phyloP scores from a whole-genome alignment of 129 eudicot species.

The Lactuca saligna region DNA sequence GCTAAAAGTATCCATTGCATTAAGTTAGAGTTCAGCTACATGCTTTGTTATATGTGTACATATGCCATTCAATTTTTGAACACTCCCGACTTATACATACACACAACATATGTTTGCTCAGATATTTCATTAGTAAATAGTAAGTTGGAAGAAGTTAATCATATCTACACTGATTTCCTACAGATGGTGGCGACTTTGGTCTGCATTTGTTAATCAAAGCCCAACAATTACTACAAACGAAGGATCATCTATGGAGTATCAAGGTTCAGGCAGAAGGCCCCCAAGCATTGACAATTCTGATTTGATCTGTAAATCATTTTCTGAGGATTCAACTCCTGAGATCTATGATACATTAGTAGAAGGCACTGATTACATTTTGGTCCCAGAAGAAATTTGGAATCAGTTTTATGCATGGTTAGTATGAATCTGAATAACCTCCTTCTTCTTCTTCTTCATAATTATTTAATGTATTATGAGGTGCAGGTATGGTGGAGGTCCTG shows the following conservation, averaged over 20 bases:
- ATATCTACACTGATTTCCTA: constrained; percentile 15
- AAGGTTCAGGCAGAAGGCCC: constrained; percentile 52
- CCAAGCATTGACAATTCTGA: constrained; percentile 70
- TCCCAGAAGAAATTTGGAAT: constrained; percentile 85
- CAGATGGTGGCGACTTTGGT: constrained; percentile 97
- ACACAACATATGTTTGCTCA: too few relatives aligned
- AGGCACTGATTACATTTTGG: constrained; percentile 85
- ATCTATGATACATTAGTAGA: constrained; percentile 80
- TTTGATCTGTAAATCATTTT: constrained; percentile 53
- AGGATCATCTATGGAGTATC: constrained; percentile 47
- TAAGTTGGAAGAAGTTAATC: constrained; percentile 6
- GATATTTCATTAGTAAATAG: not conserved
- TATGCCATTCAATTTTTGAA: not conserved
- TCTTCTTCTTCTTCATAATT: not conserved
- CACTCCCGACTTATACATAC: too few relatives aligned
- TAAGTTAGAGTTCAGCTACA: too few relatives aligned
- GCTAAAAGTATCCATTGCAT: too few relatives aligned
- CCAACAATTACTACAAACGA: constrained; percentile 42
- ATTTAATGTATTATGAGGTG: not conserved
- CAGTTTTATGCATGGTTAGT: constrained; percentile 76
- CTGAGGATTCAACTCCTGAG: constrained; percentile 53
- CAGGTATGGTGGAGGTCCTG: constrained; percentile 99
- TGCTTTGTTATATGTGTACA: not conserved
- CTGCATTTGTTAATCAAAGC: constrained; percentile 66
- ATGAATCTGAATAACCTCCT: constrained; percentile 4